A percentile compares a stretch with the other conserved stretches of the same genome.
These are phyloP conservation scores for Aspergillus melleus DNA, from an alignment of 2,329 filamentous ascomycete species.

Conservation along the genomic window DNA sequence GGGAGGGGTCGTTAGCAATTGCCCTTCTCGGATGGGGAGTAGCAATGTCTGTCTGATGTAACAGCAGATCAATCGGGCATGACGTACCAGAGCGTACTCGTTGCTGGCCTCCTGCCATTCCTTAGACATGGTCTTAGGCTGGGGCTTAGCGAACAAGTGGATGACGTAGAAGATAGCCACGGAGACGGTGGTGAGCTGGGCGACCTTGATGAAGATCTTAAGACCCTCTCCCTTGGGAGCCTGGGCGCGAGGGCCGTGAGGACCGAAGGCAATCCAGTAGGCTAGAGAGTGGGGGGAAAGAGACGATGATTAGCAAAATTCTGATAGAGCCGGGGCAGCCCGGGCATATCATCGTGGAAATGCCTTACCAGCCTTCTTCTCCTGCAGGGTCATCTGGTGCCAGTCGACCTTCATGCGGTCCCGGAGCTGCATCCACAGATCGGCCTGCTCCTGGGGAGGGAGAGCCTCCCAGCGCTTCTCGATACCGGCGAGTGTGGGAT, in stretches of 20 bases:
- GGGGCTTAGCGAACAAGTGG: slow-evolving; percentile 69
- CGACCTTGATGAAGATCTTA: slow-evolving; percentile 74
- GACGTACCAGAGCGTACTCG: slow-evolving; percentile 84
- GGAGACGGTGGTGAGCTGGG: slow-evolving; percentile 65
- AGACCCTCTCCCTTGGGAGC: slow-evolving; percentile 80
- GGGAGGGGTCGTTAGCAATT: slow-evolving; percentile 18
- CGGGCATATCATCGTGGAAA: background rate
- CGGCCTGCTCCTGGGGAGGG: slow-evolving; percentile 98
- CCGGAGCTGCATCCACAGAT: slow-evolving; percentile 96
- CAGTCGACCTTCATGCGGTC: slow-evolving; percentile 99
- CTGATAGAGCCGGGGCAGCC: slow-evolving; percentile 4
- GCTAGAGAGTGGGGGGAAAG: slow-evolving; percentile 56
- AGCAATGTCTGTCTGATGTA: background rate
- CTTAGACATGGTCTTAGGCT: slow-evolving; percentile 87
- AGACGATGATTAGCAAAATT: slow-evolving; percentile 25
- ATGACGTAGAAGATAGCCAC: slow-evolving; percentile 70
- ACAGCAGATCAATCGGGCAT: background rate
- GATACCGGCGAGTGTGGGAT: slow-evolving; percentile 95
- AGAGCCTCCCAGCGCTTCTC: slow-evolving; percentile 99
- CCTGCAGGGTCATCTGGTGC: slow-evolving; percentile 89
- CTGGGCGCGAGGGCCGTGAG: slow-evolving; percentile 86
- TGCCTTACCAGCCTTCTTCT: slow-evolving; percentile 97
- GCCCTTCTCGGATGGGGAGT: slow-evolving; percentile 10
- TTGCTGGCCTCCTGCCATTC: slow-evolving; percentile 96
- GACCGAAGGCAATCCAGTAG: slow-evolving; percentile 98